Percentiles rank a stretch among this genome's conserved stretches.
phyloP scores from a whole-genome alignment of 805 yeast species.

The Pichia paraexigua region DNA sequence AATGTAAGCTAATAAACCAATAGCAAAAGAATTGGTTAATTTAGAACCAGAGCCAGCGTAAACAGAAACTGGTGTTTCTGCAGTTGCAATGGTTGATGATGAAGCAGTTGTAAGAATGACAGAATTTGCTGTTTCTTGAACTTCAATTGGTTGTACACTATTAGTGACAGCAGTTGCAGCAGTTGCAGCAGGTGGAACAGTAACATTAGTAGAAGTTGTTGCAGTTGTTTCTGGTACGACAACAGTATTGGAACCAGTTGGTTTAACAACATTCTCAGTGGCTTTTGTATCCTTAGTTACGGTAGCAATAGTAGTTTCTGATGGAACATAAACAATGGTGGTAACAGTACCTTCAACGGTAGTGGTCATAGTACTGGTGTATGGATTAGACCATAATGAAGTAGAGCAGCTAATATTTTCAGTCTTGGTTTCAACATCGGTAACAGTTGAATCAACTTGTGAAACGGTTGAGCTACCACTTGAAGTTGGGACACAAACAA shows the following conservation, averaged over 20 bases:
- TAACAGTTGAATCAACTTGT: neutral
- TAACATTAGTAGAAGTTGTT: neutral
- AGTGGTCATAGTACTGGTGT: neutral
- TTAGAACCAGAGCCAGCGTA: neutral
- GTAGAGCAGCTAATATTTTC: neutral
- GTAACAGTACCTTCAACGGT: neutral
- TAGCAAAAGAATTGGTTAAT: neutral
- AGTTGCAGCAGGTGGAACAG: neutral
- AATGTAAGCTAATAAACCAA: neutral
- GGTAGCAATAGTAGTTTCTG: neutral
- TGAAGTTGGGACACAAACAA: neutral
- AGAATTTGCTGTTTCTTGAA: neutral
- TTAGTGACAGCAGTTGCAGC: neutral
- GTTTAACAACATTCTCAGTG: neutral
- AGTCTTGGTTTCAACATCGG: neutral
- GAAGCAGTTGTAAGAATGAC: neutral
- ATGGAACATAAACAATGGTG: slow-evolving; percentile 1
- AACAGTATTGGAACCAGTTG: neutral
- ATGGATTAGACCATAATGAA: neutral
- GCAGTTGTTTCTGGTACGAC: neutral
- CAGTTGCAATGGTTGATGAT: neutral
- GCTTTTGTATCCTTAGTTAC: neutral
- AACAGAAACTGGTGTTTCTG: neutral
- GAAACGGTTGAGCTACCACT: neutral
- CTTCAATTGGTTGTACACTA: neutral